A percentile compares a stretch with the other conserved stretches of the same genome.
Conservation (phyloP, 1,139 yeast species). For the Blastobotrys malaysiensis region DNA sequence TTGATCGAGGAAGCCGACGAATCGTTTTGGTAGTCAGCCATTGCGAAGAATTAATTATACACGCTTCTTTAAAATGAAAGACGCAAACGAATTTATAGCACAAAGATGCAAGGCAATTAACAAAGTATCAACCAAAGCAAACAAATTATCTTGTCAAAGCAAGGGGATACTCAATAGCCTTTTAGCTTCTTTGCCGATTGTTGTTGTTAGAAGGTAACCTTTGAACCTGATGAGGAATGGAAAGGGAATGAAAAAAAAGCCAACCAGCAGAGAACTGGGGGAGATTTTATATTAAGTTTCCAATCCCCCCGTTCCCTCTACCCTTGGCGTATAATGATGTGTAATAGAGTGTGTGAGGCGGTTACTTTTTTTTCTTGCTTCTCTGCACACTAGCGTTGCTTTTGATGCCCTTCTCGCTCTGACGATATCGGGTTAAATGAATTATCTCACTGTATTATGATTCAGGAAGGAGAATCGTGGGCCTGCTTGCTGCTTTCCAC, state of each 20-base stretch:
- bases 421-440: not conserved
- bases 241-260: not conserved
- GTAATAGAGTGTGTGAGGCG: not conserved
- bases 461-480: not conserved
- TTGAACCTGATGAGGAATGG: not conserved
- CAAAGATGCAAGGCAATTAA: not conserved
- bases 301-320: not conserved
- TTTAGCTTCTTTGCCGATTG: not conserved
- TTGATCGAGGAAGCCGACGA: slow-evolving; percentile 13
- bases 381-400: not conserved
- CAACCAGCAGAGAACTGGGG: not conserved
- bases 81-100: not conserved
- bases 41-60: not conserved
- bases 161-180: not conserved
- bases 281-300: not conserved
- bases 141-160: not conserved
- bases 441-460: not conserved
- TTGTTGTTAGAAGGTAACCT: not conserved
- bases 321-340: not conserved
- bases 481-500: not conserved
- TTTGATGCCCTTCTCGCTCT: not conserved
- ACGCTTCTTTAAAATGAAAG: not conserved
- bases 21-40: not conserved
- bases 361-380: not conserved
- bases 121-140: not conserved